Conservation (phyloP, 495 filamentous ascomycete species). For the Jackrogersella multiformis region DNA sequence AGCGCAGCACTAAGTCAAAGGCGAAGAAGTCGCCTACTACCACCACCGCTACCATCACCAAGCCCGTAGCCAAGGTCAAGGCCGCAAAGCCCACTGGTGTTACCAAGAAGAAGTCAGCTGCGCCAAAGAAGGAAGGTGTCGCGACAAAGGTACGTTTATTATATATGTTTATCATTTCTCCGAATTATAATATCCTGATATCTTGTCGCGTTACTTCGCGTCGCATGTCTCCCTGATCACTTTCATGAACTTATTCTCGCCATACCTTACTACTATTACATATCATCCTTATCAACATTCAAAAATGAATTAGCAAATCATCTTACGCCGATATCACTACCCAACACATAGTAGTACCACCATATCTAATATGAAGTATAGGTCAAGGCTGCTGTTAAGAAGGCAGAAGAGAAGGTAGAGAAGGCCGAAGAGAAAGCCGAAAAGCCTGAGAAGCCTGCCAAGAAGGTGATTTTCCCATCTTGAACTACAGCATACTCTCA, state of each 20-base stretch:
- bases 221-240: neutral
- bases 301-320: neutral
- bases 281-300: neutral
- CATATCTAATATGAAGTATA: constrained; percentile 48
- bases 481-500: neutral
- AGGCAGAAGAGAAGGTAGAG: constrained; percentile 45
- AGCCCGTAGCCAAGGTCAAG: constrained; percentile 51
- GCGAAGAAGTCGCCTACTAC: constrained; percentile 45
- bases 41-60: constrained; percentile 50
- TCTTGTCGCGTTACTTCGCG: neutral
- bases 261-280: neutral
- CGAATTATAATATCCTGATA: neutral
- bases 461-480: constrained; percentile 13
- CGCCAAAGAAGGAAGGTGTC: constrained; percentile 59
- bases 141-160: constrained; percentile 57
- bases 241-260: neutral
- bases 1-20: constrained; percentile 53
- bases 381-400: constrained; percentile 61
- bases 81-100: constrained; percentile 62
- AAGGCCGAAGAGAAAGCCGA: constrained; percentile 15
- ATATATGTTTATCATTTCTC: neutral
- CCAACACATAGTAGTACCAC: neutral
- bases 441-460: constrained; percentile 31
- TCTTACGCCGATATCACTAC: neutral
- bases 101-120: constrained; percentile 61